A percentile compares a stretch with the other conserved stretches of the same genome.
These are phyloP conservation scores for Claviceps capensis DNA, from an alignment of 2,329 filamentous ascomycete genomes.

Conservation along the genomic window DNA sequence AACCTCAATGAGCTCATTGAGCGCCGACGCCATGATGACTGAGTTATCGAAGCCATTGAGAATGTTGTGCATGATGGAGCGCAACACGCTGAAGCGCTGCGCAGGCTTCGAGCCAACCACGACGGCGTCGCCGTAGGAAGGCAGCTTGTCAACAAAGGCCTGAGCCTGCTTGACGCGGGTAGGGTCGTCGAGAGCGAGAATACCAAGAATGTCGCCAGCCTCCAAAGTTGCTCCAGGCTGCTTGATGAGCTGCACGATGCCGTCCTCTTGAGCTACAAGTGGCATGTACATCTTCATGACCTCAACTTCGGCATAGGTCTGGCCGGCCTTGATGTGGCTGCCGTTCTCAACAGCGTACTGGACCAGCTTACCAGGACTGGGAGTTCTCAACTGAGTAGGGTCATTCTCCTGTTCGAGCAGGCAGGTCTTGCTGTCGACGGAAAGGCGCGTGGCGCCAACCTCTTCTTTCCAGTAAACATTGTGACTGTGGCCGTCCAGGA, in stretches of 20 bases:
- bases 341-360: constrained; percentile 96
- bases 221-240: constrained; percentile 96
- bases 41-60: constrained; percentile 93
- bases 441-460: constrained; percentile 85
- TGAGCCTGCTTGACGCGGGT: constrained; percentile 93
- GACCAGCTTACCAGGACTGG: constrained; percentile 92
- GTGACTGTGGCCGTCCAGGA: constrained; percentile 86
- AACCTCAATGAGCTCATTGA: constrained; percentile 83
- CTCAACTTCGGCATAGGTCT: constrained; percentile 92
- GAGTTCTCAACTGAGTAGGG: constrained; percentile 88
- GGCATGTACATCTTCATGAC: constrained; percentile 99
- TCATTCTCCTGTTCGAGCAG: constrained; percentile 98
- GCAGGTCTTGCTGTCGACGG: constrained; percentile 96
- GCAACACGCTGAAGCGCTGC: constrained; percentile 68
- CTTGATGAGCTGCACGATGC: constrained; percentile 96
- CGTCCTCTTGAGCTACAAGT: constrained; percentile 84
- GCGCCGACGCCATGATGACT: constrained; percentile 77
- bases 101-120: constrained; percentile 83
- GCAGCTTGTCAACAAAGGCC: constrained; percentile 83
- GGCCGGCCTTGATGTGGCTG: constrained; percentile 79
- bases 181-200: constrained; percentile 87
- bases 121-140: constrained; percentile 72
- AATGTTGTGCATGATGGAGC: constrained; percentile 73
- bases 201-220: constrained; percentile 96
- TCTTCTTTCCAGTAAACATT: constrained; percentile 99